Evolutionary conservation across 108 stramenopile genomes (phyloP), one percentile per base, ranked within the genome.

Genomic region (Stephanodiscus minutulus): DNA sequence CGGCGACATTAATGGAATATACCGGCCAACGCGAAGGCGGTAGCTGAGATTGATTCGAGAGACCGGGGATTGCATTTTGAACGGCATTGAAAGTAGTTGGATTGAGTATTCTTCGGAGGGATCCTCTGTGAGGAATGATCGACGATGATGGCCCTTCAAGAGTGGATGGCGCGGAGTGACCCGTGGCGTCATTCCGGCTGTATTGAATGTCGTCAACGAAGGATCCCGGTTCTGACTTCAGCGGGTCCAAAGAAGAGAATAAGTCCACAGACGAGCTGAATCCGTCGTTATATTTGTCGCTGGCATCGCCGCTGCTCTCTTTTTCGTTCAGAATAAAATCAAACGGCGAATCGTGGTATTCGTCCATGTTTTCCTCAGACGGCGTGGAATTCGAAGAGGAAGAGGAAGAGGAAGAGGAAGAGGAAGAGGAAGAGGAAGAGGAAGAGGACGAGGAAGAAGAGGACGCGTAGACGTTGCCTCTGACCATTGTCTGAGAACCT

Each of bases 1-100:
- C 12, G 4, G 66, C 74, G 54, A 75, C 74, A 55, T 37, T 62
- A 33, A 75, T 75, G 9, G 50, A 25, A 49, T 75, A 75, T 39
- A 75, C 27, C 27, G 74, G 74, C 74, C 66, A 68, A 50, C 49
- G 41, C 21, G 74, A 61, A 28, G 66, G 35, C 17, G 60, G n/a
- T 33, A 20, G 56, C 44, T 66, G 57, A 0, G 22, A 2, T 25
- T 66, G 73, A 41, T 31, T 57, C 39, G 64, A 29, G 20, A 35
- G 56, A 11, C 22, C 36, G 15, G 43, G 39, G 15, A 24, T 27
- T 36, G 56, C 47, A 36, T 50, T 48, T 29, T 60, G 43, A 22
- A 35, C 27, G 36, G 47, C 13, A 62, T 21, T n/a, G 12, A 64
- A 48, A 7, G 65, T 36, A 31, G 58, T 39, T 28, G 65, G 57